These are phyloP conservation scores for Neckera pumila DNA, from an alignment of 225 moss, liverwort and hornwort genomes.

Conservation along the genomic window DNA sequence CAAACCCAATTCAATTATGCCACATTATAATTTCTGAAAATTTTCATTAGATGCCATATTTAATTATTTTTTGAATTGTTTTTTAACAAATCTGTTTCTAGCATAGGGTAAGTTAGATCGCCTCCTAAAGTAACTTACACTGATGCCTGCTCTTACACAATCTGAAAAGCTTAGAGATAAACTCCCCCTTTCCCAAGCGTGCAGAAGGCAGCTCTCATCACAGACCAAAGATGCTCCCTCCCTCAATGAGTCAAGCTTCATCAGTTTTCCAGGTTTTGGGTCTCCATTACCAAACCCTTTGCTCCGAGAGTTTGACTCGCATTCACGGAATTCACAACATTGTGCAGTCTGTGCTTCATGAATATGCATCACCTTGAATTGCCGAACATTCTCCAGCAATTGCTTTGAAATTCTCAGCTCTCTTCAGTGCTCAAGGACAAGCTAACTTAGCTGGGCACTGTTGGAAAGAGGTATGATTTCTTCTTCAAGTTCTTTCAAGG, in stretches of 20 bases:
- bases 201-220: not conserved
- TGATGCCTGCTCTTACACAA: not conserved
- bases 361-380: not conserved
- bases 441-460: not conserved
- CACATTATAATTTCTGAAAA: too few relatives aligned
- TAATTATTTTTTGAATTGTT: too few relatives aligned
- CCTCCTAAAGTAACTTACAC: not conserved
- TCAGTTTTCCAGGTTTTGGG: not conserved
- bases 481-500: not conserved
- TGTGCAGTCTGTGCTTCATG: not conserved
- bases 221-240: not conserved
- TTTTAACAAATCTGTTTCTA: too few relatives aligned
- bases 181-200: not conserved
- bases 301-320: not conserved
- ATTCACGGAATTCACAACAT: not conserved
- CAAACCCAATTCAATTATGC: too few relatives aligned
- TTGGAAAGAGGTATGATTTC: not conserved
- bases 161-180: not conserved
- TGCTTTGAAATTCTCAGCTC: not conserved
- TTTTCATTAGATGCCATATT: too few relatives aligned
- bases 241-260: not conserved
- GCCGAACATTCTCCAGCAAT: not conserved
- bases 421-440: not conserved
- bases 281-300: not conserved
- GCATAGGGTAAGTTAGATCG: too few relatives aligned